Conservation (phyloP, 2,329 filamentous ascomycete species). For the Arachnomyces sp. region DNA sequence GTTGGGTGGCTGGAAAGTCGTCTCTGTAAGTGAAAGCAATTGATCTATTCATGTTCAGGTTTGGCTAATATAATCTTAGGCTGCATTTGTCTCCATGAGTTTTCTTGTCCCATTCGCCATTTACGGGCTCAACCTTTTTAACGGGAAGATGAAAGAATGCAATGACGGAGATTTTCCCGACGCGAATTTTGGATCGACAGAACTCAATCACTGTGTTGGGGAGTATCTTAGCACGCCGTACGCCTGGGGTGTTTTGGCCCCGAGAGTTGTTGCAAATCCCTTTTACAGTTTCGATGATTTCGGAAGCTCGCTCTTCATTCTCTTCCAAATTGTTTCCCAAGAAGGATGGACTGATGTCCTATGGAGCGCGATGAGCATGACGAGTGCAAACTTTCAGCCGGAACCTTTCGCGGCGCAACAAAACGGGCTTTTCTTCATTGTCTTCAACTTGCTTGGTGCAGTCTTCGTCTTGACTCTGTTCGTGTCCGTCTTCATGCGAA, state of each 20-base stretch:
- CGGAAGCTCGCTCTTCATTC: slow-evolving; percentile 83
- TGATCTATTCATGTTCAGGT: not conserved
- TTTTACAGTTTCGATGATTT: slow-evolving; percentile 95
- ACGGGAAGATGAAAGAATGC: slow-evolving; percentile 69
- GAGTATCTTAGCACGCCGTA: slow-evolving; percentile 73
- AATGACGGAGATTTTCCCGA: slow-evolving; percentile 61
- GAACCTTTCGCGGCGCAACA: slow-evolving; percentile 61
- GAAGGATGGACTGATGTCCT: slow-evolving; percentile 97
- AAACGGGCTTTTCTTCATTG: slow-evolving; percentile 88
- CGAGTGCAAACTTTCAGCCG: slow-evolving; percentile 67
- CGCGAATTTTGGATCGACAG: slow-evolving; percentile 32
- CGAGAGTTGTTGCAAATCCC: slow-evolving; percentile 70
- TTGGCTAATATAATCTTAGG: slow-evolving; percentile 34
- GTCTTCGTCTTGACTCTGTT: slow-evolving; percentile 96
- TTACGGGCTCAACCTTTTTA: slow-evolving; percentile 89
- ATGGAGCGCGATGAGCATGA: slow-evolving; percentile 74
- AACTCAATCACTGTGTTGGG: slow-evolving; percentile 67
- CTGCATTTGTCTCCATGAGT: slow-evolving; percentile 88
- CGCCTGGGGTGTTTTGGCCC: slow-evolving; percentile 77
- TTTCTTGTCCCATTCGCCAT: slow-evolving; percentile 94
- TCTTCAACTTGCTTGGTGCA: slow-evolving; percentile 92
- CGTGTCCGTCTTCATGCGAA: slow-evolving; percentile 99
- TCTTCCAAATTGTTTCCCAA: slow-evolving; percentile 97
- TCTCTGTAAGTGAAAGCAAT: slow-evolving; percentile 55
- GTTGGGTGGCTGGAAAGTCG: slow-evolving; percentile 85